Evolutionary conservation across 1,284 basidiomycete genomes (phyloP), one percentile per base, ranked within the genome.

Genomic region (Filobasidium uniguttulatum): DNA sequence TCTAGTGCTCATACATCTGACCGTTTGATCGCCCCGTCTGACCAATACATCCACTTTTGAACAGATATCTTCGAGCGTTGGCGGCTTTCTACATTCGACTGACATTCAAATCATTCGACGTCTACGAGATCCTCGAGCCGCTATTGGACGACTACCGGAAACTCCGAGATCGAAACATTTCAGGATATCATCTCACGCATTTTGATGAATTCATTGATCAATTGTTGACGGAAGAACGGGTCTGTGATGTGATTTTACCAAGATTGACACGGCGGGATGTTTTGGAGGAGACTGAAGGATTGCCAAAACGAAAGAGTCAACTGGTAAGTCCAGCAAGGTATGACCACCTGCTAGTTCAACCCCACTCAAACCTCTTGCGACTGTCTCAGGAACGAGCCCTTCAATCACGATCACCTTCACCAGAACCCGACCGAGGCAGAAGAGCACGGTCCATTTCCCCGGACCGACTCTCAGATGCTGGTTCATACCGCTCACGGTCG

Each of bases 211-310:
- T 89, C 63, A 76, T 91, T 48, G 82, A 97, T 68, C 74, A 80
- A 45, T 75, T 98, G 5, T 71, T 98, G 22, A 80, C 75, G 1
- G 81, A 94, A 64, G 91, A 97, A 55, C 78, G 91, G 53, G 91
- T 91, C 1, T 98, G 91, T 67, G 93, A 98, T 69, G 85, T 90
- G 59, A 97, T 97, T 59, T 72, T 99, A 44, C 94, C 94, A 5
- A 80, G 94, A 37, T 71, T 98, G 55, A 80, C 81, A 2, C 88
- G 83, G 71, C 78, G 94, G 17, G 77, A 81, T 49, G 81, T 88
- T 1, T 72, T 98, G 14, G 93, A 98, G 71, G 89, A 94, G 60
- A 84, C 80, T 20, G 85, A 88, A 49, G 91, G 94, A 1, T 74
- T 99, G 34, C 80, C 82, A 0, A 82, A 85, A 3, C 73, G 88